Conservation (phyloP, 345 rosid genomes). For the Excoecaria agallocha region DNA sequence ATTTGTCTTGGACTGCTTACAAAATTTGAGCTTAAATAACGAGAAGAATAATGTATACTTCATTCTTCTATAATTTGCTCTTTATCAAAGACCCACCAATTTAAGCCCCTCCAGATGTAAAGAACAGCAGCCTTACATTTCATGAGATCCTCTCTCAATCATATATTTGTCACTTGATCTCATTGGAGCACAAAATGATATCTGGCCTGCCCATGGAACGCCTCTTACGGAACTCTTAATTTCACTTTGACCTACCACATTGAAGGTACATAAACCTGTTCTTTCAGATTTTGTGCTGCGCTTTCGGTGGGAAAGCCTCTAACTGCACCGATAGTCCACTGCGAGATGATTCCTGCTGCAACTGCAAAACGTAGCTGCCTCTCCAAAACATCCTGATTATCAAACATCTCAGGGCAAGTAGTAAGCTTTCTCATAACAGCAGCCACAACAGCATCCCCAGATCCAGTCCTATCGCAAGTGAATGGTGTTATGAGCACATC, state of each 20-base stretch:
- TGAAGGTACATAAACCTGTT: constrained; percentile 89
- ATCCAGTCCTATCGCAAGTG: constrained; percentile 92
- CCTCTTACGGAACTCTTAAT: not conserved
- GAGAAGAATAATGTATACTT: not conserved
- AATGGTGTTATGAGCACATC: constrained; percentile 84
- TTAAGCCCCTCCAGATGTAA: not conserved
- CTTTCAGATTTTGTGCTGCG: constrained; percentile 86
- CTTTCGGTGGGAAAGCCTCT: constrained; percentile 94
- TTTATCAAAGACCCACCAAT: not conserved
- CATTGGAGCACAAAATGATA: not conserved
- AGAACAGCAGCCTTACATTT: not conserved
- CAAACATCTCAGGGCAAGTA: constrained; percentile 70
- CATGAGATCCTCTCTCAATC: not conserved
- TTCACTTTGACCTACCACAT: constrained; percentile 60
- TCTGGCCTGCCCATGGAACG: too few species aligned
- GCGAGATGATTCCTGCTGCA: constrained; percentile 86
- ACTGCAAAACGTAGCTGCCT: constrained; percentile 86
- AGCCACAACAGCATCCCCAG: constrained; percentile 95
- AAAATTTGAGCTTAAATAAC: not conserved
- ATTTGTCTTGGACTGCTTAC: not conserved
- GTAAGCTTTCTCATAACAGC: constrained; percentile 80
- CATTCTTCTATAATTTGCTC: too few species aligned
- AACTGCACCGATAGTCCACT: constrained; percentile 90
- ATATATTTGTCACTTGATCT: not conserved
- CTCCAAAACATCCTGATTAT: constrained; percentile 65